phyloP scores from a whole-genome alignment of 1,139 yeast species.

The Nakaseomyces delphensis region DNA sequence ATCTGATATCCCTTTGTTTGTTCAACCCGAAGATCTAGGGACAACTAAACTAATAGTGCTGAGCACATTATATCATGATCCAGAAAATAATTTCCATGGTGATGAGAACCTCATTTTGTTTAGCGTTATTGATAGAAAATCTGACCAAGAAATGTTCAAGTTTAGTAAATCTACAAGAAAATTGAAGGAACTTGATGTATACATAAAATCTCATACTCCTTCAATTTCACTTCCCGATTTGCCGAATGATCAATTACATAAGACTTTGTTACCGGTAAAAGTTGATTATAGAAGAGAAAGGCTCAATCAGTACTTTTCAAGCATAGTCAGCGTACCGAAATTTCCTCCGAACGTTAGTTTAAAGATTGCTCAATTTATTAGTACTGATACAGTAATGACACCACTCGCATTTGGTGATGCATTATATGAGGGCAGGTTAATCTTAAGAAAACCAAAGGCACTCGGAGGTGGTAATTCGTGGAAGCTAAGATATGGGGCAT shows the following conservation, averaged over 20 bases:
- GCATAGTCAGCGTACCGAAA: constrained; percentile 50
- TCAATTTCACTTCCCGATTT: constrained; percentile 55
- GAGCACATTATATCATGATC: constrained; percentile 44
- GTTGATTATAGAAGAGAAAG: constrained; percentile 52
- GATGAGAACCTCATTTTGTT: constrained; percentile 49
- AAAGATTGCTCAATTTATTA: constrained; percentile 55
- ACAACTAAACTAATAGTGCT: constrained; percentile 53
- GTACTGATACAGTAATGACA: constrained; percentile 54
- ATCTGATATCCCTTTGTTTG: constrained; percentile 40
- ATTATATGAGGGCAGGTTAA: constrained; percentile 58
- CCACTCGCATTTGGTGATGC: constrained; percentile 53
- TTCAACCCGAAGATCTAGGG: constrained; percentile 58
- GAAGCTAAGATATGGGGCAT: constrained; percentile 67
- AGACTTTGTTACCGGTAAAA: constrained; percentile 52
- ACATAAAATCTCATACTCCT: constrained; percentile 44
- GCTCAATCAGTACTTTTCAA: constrained; percentile 53
- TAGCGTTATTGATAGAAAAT: constrained; percentile 49
- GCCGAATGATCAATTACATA: constrained; percentile 51
- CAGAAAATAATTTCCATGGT: constrained; percentile 29
- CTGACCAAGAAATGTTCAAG: constrained; percentile 63
- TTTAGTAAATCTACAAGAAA: constrained; percentile 54
- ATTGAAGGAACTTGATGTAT: constrained; percentile 47
- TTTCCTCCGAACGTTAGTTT: constrained; percentile 49
- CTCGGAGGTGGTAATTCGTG: constrained; percentile 50
- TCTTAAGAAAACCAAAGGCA: constrained; percentile 47